Conservation (phyloP, 371 early-diverging fungal genomes). For the Mortierella sp. region DNA sequence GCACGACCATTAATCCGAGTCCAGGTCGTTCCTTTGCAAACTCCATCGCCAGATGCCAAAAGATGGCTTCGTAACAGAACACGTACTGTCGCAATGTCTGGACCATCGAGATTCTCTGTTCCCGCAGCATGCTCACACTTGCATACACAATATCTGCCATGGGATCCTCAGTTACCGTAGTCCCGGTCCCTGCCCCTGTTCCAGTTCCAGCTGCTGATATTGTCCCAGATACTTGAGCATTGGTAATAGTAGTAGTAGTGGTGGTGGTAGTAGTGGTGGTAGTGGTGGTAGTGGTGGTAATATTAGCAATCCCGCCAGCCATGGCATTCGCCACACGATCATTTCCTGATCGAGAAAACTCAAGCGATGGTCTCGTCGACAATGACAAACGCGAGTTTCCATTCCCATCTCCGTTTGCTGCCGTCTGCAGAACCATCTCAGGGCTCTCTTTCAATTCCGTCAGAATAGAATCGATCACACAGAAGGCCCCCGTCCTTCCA, state of each 20-base stretch:
- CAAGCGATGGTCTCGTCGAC: constrained; percentile 27
- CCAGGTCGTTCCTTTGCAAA: constrained; percentile 31
- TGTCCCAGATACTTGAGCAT: no score
- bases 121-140: constrained; percentile 77
- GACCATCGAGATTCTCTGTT: constrained; percentile 87
- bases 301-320: no score
- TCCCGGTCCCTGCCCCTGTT: not conserved
- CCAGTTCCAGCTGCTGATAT: no score
- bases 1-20: constrained; percentile 26
- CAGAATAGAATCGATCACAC: constrained; percentile 81
- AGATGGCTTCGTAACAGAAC: constrained; percentile 91
- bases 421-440: constrained; percentile 6
- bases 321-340: constrained; percentile 26
- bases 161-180: constrained; percentile 5
- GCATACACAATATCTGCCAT: constrained; percentile 67
- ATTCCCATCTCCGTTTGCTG: not conserved
- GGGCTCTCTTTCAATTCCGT: constrained; percentile 48
- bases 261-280: no score
- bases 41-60: constrained; percentile 61
- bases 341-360: constrained; percentile 32
- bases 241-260: no score
- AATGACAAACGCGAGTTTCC: constrained; percentile 9
- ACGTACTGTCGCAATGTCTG: constrained; percentile 90
- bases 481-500: constrained; percentile 96
- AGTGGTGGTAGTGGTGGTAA: no score